Evolutionary conservation across 129 eudicot genomes (phyloP), one percentile per base, ranked within the genome.

Genomic region (Helianthus tuberosus): DNA sequence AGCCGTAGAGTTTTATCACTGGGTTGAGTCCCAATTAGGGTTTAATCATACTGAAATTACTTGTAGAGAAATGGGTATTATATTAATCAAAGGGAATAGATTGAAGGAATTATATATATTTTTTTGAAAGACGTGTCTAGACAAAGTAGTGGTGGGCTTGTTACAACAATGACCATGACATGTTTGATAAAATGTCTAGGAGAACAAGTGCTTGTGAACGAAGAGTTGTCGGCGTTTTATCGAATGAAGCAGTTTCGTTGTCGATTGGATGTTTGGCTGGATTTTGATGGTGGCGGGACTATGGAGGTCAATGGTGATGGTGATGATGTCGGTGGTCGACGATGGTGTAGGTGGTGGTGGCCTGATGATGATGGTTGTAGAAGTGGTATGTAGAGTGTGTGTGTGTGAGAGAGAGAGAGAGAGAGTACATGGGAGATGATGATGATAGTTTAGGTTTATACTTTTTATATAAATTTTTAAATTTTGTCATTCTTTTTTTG

Each of bases 171-270:
- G 63, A 84, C 92, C 13, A 78, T 93, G 60, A 93, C 98, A 6
- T 93, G 97, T 89, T 83, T 93, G 84, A 85, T 93, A 47, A 93
- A 90, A 77, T 87, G 83, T 46, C 81, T 93, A 71, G 97, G 98
- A 50, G 96, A 93, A 68, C 78, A 88, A 63, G 98, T 97, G 1
- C 70, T 93, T 15, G 98, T 71, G 4, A 84, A 86, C 23, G 97
- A 88, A 15, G 97, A 96, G 29, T 71, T 88, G 66, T 74, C 77
- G 58, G 92, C 87, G 0, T 93, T 93, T 48, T 83, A 90, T 68
- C 76, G 96, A 15, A 90, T 93, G 98, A 90, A 84, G 73, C 96
- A 90, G 67, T 93, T 90, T 61, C 96, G 74, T 25, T 90, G 96
- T 79, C 81, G 50, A 62, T 97, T 92, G 4, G 98, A 93, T 84